phyloP scores from a whole-genome alignment of 176 grass and related monocot species.

The Cocos nucifera region DNA sequence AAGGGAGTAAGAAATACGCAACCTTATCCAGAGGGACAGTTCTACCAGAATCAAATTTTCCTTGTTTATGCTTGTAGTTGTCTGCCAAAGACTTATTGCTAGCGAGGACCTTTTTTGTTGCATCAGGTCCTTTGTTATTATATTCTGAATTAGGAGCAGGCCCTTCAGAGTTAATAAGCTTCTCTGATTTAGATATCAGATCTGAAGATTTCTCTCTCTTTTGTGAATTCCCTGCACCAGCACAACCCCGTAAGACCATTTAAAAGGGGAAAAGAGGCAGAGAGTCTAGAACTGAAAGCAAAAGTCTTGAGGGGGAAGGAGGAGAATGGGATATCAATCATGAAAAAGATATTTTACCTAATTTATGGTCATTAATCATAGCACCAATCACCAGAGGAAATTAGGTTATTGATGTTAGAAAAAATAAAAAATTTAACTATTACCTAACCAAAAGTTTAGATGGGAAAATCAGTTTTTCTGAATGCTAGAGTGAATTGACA shows the following conservation, averaged over 20 bases:
- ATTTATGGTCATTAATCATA: too few species aligned
- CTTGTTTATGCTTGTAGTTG: slow-evolving; percentile 24
- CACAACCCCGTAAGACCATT: not conserved
- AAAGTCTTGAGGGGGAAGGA: too few species aligned
- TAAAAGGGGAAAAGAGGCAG: too few species aligned
- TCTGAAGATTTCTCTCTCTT: slow-evolving; percentile 41
- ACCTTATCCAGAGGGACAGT: slow-evolving; percentile 55
- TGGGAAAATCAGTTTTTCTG: too few species aligned
- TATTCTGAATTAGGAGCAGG: slow-evolving; percentile 16
- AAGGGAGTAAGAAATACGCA: slow-evolving; percentile 15
- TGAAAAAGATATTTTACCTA: too few species aligned
- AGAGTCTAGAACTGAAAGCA: too few species aligned
- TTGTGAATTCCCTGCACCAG: slow-evolving; percentile 16
- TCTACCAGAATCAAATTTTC: slow-evolving; percentile 33
- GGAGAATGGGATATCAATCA: too few species aligned
- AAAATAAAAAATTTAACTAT: too few species aligned
- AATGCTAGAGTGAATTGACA: too few species aligned
- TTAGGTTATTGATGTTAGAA: too few species aligned
- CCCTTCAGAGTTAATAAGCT: slow-evolving; percentile 31
- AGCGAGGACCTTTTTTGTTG: slow-evolving; percentile 14
- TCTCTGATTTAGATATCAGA: slow-evolving; percentile 18
- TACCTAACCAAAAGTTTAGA: too few species aligned
- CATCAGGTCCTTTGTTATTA: slow-evolving; percentile 31
- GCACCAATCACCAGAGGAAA: too few species aligned
- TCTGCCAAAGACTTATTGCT: slow-evolving; percentile 35